Percentiles rank a stretch among this genome's conserved stretches.
phyloP scores from a whole-genome alignment of 257 asterid genomes.

The Solanum gracilifrons region DNA sequence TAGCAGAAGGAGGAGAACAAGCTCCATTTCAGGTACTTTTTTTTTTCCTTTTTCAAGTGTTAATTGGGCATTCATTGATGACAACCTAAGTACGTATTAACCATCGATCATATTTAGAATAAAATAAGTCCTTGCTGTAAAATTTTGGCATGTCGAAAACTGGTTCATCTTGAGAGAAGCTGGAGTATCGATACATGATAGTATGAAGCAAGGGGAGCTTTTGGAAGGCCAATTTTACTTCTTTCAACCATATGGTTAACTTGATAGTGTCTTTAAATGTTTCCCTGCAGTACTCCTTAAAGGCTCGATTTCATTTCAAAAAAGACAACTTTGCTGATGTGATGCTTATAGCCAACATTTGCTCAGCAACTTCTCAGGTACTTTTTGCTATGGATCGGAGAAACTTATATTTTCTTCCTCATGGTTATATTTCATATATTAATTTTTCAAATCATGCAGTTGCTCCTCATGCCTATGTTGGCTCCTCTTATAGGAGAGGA shows the following conservation, averaged over 20 bases:
- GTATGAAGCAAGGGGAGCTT: neutral
- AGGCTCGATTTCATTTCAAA: conserved; percentile 51
- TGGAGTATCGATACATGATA: neutral
- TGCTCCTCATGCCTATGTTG: conserved; percentile 1
- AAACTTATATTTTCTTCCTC: neutral
- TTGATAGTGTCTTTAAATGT: neutral
- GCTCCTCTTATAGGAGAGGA: conserved; percentile 11
- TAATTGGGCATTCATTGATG: neutral
- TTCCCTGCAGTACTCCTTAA: conserved; percentile 47
- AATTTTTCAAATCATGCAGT: neutral
- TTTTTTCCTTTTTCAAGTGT: neutral
- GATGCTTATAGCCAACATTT: conserved; percentile 44
- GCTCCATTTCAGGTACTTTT: conserved; percentile 40
- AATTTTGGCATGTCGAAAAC: neutral
- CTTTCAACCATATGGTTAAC: neutral
- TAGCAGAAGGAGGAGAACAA: conserved; percentile 51
- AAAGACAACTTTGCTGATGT: conserved; percentile 58
- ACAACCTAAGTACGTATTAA: neutral
- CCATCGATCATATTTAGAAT: neutral
- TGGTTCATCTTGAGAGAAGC: neutral
- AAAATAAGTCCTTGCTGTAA: neutral
- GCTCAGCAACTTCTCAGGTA: conserved; percentile 50
- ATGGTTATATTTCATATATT: neutral
- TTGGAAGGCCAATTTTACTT: neutral
- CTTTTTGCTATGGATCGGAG: neutral